Evolutionary conservation across 495 filamentous ascomycete species (phyloP).

Genomic region (Lepidopterella palustris): DNA sequence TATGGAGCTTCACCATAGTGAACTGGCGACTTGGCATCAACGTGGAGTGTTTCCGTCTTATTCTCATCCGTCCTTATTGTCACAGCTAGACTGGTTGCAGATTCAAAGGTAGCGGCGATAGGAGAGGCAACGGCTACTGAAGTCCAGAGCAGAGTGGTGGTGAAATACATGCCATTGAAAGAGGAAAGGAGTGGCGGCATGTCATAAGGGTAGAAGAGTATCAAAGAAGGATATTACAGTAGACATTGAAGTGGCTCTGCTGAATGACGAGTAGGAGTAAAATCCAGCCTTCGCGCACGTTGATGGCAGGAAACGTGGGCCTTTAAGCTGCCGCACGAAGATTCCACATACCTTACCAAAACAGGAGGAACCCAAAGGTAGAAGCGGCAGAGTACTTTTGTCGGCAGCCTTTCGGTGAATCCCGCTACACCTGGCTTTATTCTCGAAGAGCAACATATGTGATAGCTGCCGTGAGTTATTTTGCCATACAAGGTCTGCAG

Average conservation of each 20-base stretch:
- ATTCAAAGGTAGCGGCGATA: background rate
- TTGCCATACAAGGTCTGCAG: background rate
- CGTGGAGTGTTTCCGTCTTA: background rate
- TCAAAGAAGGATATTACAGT: background rate
- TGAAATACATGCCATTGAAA: background rate
- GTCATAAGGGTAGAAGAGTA: background rate
- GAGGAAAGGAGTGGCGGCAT: background rate
- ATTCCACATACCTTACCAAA: background rate
- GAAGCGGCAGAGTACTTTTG: background rate
- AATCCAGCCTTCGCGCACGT: background rate
- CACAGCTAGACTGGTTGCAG: background rate
- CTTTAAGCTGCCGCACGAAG: background rate
- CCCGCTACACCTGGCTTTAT: background rate
- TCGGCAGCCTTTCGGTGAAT: background rate
- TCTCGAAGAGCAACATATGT: background rate
- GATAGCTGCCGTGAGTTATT: background rate
- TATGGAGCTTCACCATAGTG: constrained; percentile 13
- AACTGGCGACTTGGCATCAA: background rate
- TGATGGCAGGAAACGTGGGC: background rate
- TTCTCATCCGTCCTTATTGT: background rate
- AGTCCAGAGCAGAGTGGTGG: background rate
- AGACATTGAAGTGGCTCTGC: background rate
- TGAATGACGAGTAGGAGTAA: background rate
- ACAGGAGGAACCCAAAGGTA: background rate
- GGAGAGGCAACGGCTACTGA: background rate